Base-by-base conservation (phyloP, 1,284 basidiomycete species). In the Malassezia cuniculi region DNA sequence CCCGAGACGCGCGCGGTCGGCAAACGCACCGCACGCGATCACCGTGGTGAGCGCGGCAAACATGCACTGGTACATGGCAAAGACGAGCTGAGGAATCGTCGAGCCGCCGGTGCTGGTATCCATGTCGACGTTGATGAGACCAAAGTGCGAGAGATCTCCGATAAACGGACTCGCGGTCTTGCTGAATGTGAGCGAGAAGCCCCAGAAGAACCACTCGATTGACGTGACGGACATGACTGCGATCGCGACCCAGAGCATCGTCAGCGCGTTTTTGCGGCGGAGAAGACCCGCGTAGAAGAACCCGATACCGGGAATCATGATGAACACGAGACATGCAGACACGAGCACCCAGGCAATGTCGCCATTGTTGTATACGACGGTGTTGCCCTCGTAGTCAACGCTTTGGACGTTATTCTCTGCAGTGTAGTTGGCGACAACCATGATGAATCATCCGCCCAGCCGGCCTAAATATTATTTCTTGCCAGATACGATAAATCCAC, bases 41-140 rank as follows among this genome's bases (percentile, higher is more conserved):
- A 71, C 71, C 19, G 68, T 66, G 21, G 75, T 85, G 61, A 75
- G 73, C 40, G 42, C 69, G 34, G 84, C 83, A 71, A 87, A 89
- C 81, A 85, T 83, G 50, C 78, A 74, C 69, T 87, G 83, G 72
- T 82, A 95, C 51, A 90, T 74, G 47, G 79, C 81, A 72, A 86
- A 95, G 1, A 85, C 75, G 39, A 94, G 71, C 0, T 82, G 74
- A 0, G 89, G 89, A 32, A 94, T 19, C 4, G 30, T 36, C 10
- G 34, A 31, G 6, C 50, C 50, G n/a, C 57, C 59, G 6, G 52
- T 39, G 9, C 83, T 86, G 0, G 81, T 81, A 42, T 78, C 69
- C 10, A 77, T 79, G 31, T 85, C 75, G 21, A 93, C 85, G 47
- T 75, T 74, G 53, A 78, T 85, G 52, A 95, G 75, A 25, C 76